These are phyloP conservation scores for Petunia secreta DNA, from an alignment of 257 asterid species.

Conservation along the genomic window DNA sequence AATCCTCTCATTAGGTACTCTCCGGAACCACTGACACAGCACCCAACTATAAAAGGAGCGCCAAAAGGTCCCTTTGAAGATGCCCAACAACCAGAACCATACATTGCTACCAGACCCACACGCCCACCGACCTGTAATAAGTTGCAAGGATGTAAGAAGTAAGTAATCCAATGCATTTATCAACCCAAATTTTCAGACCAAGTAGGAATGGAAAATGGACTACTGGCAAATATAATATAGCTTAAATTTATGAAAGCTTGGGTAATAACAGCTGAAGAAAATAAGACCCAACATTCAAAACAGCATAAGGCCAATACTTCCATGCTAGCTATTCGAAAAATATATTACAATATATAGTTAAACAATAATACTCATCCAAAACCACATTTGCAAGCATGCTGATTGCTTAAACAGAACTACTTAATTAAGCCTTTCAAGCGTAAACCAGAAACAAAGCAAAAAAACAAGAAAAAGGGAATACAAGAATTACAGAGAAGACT, in stretches of 20 bases:
- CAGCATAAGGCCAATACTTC: background rate
- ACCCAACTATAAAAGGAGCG: constrained; percentile 66
- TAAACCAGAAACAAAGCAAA: background rate
- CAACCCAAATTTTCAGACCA: background rate
- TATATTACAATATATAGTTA: background rate
- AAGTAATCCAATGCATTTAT: constrained; percentile 18
- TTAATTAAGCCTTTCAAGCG: background rate
- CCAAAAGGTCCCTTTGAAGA: constrained; percentile 61
- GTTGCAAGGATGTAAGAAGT: constrained; percentile 16
- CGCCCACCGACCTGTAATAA: constrained; percentile 79
- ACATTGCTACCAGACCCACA: constrained; percentile 90
- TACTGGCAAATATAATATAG: background rate
- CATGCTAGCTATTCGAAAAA: background rate
- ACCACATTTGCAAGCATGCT: background rate
- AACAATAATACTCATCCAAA: too few species aligned
- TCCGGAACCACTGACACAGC: constrained; percentile 97
- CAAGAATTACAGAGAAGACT: background rate
- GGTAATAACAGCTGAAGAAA: background rate
- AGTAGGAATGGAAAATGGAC: background rate
- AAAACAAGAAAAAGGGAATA: background rate
- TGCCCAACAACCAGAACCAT: constrained; percentile 98
- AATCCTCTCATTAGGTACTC: constrained; percentile 88
- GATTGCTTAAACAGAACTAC: background rate
- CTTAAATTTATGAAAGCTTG: background rate
- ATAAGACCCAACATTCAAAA: background rate